phyloP scores from a whole-genome alignment of 2,329 filamentous ascomycete genomes.

The Calycina marina region DNA sequence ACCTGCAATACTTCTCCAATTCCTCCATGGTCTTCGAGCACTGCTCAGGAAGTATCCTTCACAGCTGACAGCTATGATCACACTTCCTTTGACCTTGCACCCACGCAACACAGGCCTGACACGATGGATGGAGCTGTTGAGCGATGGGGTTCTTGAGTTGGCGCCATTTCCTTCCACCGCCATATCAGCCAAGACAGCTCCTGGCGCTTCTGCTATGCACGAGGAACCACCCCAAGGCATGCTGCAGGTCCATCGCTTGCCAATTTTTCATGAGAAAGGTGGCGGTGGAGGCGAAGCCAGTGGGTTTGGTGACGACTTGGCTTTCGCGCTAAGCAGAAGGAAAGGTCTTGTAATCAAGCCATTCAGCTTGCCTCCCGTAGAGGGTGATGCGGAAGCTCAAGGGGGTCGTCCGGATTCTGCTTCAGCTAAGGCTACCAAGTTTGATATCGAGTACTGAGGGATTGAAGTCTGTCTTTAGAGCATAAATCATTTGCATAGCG shows the following conservation, averaged over 20 bases:
- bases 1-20: slow-evolving; percentile 63
- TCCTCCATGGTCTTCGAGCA: slow-evolving; percentile 64
- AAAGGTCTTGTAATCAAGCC: slow-evolving; percentile 74
- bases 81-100: slow-evolving; percentile 67
- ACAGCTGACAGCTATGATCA: slow-evolving; percentile 57
- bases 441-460: slow-evolving; percentile 22
- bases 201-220: slow-evolving; percentile 36
- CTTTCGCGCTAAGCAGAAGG: slow-evolving; percentile 72
- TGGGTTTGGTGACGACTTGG: slow-evolving; percentile 68
- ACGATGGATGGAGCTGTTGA: slow-evolving; percentile 73
- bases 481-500: slow-evolving; percentile 1
- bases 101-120: slow-evolving; percentile 62
- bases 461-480: too few relatives aligned
- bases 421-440: slow-evolving; percentile 19
- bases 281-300: slow-evolving; percentile 57
- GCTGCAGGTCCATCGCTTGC: slow-evolving; percentile 67
- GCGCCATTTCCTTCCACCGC: slow-evolving; percentile 51
- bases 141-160: slow-evolving; percentile 77
- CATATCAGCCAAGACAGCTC: slow-evolving; percentile 26
- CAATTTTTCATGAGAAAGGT: slow-evolving; percentile 76
- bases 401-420: slow-evolving; percentile 17
- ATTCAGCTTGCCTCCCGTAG: slow-evolving; percentile 76
- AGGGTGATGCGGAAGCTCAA: slow-evolving; percentile 43
- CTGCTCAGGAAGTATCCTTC: slow-evolving; percentile 54
- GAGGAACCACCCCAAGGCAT: slow-evolving; percentile 78